A percentile compares a stretch with the other conserved stretches of the same genome.
Conservation (phyloP, 2,329 filamentous ascomycete species). For the Plectosphaerella plurivora region DNA sequence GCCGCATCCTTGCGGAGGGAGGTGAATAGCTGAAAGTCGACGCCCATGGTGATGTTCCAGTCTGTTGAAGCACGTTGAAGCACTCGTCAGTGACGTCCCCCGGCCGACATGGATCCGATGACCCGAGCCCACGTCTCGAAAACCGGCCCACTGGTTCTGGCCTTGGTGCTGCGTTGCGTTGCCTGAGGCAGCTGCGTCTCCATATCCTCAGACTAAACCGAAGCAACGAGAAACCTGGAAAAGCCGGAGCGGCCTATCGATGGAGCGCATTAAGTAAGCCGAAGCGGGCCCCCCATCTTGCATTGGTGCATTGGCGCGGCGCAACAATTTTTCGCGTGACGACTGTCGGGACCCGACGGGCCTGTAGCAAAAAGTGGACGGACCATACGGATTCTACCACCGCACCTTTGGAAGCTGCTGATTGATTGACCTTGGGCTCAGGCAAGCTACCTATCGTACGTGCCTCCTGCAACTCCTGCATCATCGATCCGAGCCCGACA, state of each 20-base stretch:
- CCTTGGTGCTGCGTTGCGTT: too few relatives aligned
- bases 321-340: constrained; percentile 13
- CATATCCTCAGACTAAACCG: too few relatives aligned
- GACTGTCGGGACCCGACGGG: constrained; percentile 5
- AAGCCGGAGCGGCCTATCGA: too few relatives aligned
- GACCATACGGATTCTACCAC: constrained; percentile 2
- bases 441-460: background rate
- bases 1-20: constrained; percentile 67
- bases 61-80: background rate
- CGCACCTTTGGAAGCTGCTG: constrained; percentile 1
- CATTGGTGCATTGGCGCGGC: background rate
- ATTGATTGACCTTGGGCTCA: constrained; percentile 3
- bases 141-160: background rate
- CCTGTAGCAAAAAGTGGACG: constrained; percentile 3
- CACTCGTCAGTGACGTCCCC: background rate
- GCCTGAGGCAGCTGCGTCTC: too few relatives aligned
- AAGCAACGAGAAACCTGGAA: too few relatives aligned
- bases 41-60: constrained; percentile 22
- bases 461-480: background rate
- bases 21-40: constrained; percentile 60
- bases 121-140: background rate
- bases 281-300: background rate
- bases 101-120: background rate
- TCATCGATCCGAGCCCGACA: background rate
- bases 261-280: background rate